These are phyloP conservation scores for Globisporangium cystogenes DNA, from an alignment of 352 stramenopile genomes.

Conservation along the genomic window DNA sequence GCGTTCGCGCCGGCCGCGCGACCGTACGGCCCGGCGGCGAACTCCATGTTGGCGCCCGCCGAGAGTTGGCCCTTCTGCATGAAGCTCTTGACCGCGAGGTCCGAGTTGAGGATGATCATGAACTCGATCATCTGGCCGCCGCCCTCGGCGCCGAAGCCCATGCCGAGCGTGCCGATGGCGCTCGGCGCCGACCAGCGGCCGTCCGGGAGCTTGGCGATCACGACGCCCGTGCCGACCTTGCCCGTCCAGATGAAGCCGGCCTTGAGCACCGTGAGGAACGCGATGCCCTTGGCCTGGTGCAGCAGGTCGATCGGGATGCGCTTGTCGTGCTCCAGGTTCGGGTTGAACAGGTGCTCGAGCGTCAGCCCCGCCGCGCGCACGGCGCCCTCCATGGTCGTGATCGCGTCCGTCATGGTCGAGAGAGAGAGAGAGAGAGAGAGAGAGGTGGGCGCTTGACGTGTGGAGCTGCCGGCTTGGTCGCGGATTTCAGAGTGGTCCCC, in stretches of 20 bases:
- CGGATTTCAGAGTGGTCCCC: not conserved
- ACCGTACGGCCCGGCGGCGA: constrained; percentile 75
- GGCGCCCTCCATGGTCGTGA: constrained; percentile 89
- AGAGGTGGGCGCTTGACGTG: not conserved
- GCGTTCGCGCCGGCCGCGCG: constrained; percentile 69
- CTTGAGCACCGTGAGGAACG: constrained; percentile 92
- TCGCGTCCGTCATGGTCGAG: constrained; percentile 55
- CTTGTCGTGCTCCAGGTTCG: constrained; percentile 79
- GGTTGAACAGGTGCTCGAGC: constrained; percentile 90
- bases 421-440: too few relatives aligned
- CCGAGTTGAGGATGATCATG: constrained; percentile 93
- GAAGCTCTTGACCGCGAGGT: constrained; percentile 89
- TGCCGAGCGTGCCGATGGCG: constrained; percentile 90
- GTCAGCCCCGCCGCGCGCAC: constrained; percentile 87
- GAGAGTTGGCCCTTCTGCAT: constrained; percentile 83
- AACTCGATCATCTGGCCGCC: constrained; percentile 84
- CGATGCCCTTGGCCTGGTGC: constrained; percentile 85
- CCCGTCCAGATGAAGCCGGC: constrained; percentile 84
- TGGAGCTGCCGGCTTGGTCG: too few relatives aligned
- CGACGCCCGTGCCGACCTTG: constrained; percentile 87
- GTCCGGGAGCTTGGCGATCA: constrained; percentile 92
- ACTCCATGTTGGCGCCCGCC: constrained; percentile 78
- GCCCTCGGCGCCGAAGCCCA: constrained; percentile 80
- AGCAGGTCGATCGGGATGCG: constrained; percentile 89
- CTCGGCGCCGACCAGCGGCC: constrained; percentile 94